Base-by-base conservation (phyloP, 2,329 filamentous ascomycete genomes). In the Colletotrichum sojae region DNA sequence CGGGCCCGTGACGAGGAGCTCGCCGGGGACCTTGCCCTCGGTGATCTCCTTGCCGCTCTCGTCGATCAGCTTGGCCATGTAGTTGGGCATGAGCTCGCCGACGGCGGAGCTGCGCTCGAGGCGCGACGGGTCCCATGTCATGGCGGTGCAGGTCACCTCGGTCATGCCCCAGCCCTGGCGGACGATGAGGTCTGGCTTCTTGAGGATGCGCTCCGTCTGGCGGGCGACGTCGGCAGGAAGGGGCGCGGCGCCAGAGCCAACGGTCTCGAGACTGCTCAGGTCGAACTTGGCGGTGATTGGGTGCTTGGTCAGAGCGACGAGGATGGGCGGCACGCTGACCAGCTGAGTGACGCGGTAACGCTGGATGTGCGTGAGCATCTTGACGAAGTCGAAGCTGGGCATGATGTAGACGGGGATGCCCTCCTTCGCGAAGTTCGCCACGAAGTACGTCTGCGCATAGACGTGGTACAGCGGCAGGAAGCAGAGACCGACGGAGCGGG, bases 91-190 rank as follows among this genome's bases (percentile, higher is more conserved):
- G 25, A 94, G 76, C 78, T 92, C 89, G 57, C 92, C 93, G 2
- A 95, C 92, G 3, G 84, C 78, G 1, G 75, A 67, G 74, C 84
- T 74, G 78, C 79, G 36, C 2, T 76, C 71, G 4, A 79, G 80
- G 5, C 75, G 78, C 1, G 75, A 81, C 0, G 90, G 87, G 71
- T 92, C 84, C 86, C 90, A 94, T 6, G 85, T 85, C 13, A 92
- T 85, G 18, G 88, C 84, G 0, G 91, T 89, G 78, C 93, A 95
- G 0, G 93, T 96, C 3, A 87, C 81, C 77, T 96, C 94, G 1
- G 94, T 96, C 94, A 97, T 95, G 5, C 94, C 94, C 92, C 93
- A 97, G 4, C 93, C 94, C 78, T 95, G 93, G 76, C 83, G 81
- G 13, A 86, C 71, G 2, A 72, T 61, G 8, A 85, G 63, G 1